Conservation (phyloP, 139 green algal genomes). For the Klebsormidium nitens region DNA sequence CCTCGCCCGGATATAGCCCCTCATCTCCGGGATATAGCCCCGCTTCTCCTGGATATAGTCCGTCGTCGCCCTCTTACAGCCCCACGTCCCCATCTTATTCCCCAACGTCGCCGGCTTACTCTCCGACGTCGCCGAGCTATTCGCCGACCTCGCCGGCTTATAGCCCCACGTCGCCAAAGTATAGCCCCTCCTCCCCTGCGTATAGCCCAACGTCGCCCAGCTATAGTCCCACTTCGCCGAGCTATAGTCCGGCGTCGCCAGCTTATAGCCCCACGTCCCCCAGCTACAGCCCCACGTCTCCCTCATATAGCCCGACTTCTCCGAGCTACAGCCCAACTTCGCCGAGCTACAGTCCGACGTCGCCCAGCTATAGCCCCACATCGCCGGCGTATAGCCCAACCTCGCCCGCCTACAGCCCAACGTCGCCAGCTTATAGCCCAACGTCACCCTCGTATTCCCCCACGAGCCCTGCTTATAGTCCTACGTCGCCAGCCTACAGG, state of each 20-base stretch:
- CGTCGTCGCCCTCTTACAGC: conserved; percentile 46
- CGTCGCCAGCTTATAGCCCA: conserved; percentile 58
- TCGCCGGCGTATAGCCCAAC: conserved; percentile 46
- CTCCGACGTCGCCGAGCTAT: conserved; percentile 53
- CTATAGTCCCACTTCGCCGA: conserved; percentile 43
- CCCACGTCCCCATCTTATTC: conserved; percentile 59
- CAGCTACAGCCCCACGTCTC: conserved; percentile 25
- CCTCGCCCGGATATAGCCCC: conserved; percentile 56
- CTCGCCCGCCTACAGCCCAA: conserved; percentile 56
- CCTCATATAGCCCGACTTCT: conserved; percentile 16
- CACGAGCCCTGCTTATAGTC: conserved; percentile 60
- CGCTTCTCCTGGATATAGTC: conserved; percentile 46
- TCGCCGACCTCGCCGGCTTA: conserved; percentile 61
- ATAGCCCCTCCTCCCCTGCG: conserved; percentile 52
- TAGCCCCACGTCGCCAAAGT: conserved; percentile 51
- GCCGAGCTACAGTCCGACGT: conserved; percentile 48
- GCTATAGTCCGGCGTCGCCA: conserved; percentile 41
- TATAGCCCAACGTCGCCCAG: conserved; percentile 53
- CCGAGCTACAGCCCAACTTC: conserved; percentile 40
- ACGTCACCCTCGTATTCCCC: conserved; percentile 60
- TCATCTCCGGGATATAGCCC: conserved; percentile 55
- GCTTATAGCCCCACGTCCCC: conserved; percentile 58
- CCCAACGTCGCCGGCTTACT: conserved; percentile 52
- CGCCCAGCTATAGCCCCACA: conserved; percentile 44
- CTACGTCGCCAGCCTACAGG: conserved; percentile 20